Percentiles rank a stretch among this genome's conserved stretches.
phyloP scores from a whole-genome alignment of 2,329 filamentous ascomycete species.

The Phyllosticta citriasiana region DNA sequence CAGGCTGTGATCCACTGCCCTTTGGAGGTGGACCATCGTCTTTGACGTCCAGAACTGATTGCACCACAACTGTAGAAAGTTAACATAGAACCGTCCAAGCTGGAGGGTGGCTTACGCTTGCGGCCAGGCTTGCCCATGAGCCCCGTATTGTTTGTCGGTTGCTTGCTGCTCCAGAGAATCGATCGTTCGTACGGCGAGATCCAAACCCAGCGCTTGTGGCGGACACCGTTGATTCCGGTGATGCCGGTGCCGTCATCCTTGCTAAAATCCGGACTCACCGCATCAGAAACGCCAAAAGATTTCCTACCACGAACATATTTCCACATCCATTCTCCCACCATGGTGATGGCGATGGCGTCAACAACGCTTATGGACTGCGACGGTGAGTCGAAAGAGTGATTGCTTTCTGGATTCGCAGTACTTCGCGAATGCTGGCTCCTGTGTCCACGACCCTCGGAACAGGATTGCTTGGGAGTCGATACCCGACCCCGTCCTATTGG shows the following conservation, averaged over 20 bases:
- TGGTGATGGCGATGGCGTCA: conserved; percentile 93
- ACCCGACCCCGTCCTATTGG: neutral
- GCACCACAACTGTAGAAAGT: conserved; percentile 62
- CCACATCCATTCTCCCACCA: conserved; percentile 97
- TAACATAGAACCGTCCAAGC: conserved; percentile 21
- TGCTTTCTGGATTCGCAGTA: conserved; percentile 15
- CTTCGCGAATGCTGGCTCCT: conserved; percentile 39
- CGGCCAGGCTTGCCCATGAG: conserved; percentile 89
- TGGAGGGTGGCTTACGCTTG: conserved; percentile 61
- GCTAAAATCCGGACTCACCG: conserved; percentile 47
- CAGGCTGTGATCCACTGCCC: conserved; percentile 42
- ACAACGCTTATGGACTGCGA: conserved; percentile 70
- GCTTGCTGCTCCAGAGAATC: conserved; percentile 97
- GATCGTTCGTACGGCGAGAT: conserved; percentile 91
- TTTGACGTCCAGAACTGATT: conserved; percentile 94
- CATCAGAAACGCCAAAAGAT: conserved; percentile 74
- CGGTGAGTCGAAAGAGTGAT: conserved; percentile 35
- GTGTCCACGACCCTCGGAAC: conserved; percentile 43
- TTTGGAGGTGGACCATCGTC: conserved; percentile 82
- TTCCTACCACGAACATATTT: conserved; percentile 82
- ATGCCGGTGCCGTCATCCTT: conserved; percentile 5
- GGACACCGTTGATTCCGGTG: conserved; percentile 49
- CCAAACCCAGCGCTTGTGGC: conserved; percentile 98
- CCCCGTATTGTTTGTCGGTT: conserved; percentile 78
- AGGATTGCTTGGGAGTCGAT: neutral